Evolutionary conservation across 2,329 filamentous ascomycete species (phyloP), one percentile per base, ranked within the genome.

Genomic region (Fusarium sp.): DNA sequence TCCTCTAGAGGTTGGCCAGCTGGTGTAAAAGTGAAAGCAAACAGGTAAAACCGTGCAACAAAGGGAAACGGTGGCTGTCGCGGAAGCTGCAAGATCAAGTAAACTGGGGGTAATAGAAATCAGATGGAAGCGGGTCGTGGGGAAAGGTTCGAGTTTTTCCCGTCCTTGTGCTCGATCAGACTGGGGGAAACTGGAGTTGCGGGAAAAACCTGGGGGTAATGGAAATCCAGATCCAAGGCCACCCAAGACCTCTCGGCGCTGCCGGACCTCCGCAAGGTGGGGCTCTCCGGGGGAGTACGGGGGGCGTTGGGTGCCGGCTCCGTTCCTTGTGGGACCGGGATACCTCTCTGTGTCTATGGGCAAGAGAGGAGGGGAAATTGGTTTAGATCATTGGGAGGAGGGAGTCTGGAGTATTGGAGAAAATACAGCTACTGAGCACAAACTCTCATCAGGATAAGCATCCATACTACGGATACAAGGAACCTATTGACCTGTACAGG

Each of bases 151-250:
- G 49, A 46, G 32, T 59, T 52, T 66, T 63, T 63, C 35, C 39
- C 45, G 43, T 32, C 37, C 44, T 61, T 55, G 42, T 61, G 55
- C 37, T 35, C 39, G 29, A 52, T 54, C 54, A 53, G 50, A 55
- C 49, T 59, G 62, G 64, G 55, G 66, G 49, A 58, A 46, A 55
- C 46, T 65, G 61, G 62, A 63, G 61, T 47, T 49, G 29, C 38
- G 36, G 53, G 57, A 33, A 47, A 64, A 75, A 74, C 53, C 70
- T 74, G 72, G 72, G 72, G 72, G 73, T 75, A 75, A 75, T 75
- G 61, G 68, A 75, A 75, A 75, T 63, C 39, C 55, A 59, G 56
- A 59, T 59, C 49, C 56, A 59, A 54, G 55, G 35, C 31, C 31
- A 51, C 38, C 23, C 43, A 57, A 41, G 41, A 56, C 43, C 45